Conservation (phyloP, 768 basidiomycete genomes). For the Amanita polypyramis region DNA sequence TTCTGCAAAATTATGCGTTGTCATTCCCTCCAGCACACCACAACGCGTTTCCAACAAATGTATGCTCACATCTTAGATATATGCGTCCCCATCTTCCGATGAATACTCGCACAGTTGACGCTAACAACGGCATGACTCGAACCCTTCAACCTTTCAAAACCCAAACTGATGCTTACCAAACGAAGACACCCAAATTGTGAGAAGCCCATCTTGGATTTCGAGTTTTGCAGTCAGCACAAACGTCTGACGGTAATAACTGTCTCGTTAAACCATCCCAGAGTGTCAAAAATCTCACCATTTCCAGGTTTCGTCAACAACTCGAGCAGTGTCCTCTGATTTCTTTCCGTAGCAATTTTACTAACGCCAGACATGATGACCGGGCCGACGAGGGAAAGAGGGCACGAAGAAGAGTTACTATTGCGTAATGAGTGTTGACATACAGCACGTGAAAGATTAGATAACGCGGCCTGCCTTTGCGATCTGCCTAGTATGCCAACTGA, state of each 20-base stretch:
- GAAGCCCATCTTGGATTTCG: conserved; percentile 84
- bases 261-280: not conserved
- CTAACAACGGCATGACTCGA: conserved; percentile 26
- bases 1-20: conserved; percentile 32
- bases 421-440: not conserved
- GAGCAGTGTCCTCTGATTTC: conserved; percentile 54
- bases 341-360: conserved; percentile 52
- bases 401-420: not conserved
- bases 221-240: conserved; percentile 90
- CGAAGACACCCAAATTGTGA: conserved; percentile 79
- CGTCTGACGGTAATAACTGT: conserved; percentile 37
- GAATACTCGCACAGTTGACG: conserved; percentile 81
- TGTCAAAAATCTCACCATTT: conserved; percentile 51
- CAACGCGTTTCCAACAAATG: not conserved
- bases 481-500: not conserved
- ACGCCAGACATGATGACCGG: conserved; percentile 21
- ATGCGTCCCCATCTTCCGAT: conserved; percentile 92
- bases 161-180: conserved; percentile 47
- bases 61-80: conserved; percentile 78
- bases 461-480: not conserved
- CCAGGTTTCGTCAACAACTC: conserved; percentile 67
- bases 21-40: not conserved
- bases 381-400: not conserved
- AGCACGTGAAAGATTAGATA: conserved; percentile 7
- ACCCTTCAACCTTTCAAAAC: conserved; percentile 7